Percentiles rank a stretch among this genome's conserved stretches.
These are phyloP conservation scores for Pythium phragmiticola DNA, from an alignment of 352 stramenopile genomes.

Conservation along the genomic window DNA sequence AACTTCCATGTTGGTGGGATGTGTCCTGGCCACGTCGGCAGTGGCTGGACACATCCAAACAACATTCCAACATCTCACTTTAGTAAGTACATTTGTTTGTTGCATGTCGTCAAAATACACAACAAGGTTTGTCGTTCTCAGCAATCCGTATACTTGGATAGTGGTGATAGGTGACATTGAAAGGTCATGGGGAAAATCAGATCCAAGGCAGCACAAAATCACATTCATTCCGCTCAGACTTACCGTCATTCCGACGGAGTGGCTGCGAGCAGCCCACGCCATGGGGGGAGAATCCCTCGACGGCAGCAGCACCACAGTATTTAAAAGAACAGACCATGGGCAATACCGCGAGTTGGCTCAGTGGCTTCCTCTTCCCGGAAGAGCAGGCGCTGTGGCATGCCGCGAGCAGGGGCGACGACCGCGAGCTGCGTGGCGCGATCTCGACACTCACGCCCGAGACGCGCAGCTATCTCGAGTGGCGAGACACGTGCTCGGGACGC, in stretches of 20 bases:
- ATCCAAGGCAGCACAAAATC: not conserved
- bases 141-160: too few species aligned
- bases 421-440: constrained; percentile 18
- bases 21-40: too few species aligned
- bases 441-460: constrained; percentile 22
- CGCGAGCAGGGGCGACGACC: constrained; percentile 22
- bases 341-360: constrained; percentile 27
- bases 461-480: constrained; percentile 29
- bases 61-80: too few species aligned
- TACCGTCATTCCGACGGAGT: not conserved
- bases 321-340: constrained; percentile 22
- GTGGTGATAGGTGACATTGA: too few species aligned
- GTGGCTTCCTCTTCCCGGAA: constrained; percentile 25
- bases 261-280: too few species aligned
- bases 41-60: too few species aligned
- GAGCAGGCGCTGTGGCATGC: constrained; percentile 31
- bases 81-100: too few species aligned
- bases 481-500: constrained; percentile 26
- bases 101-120: too few species aligned
- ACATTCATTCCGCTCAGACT: not conserved
- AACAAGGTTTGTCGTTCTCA: too few species aligned
- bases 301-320: not conserved
- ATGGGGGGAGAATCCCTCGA: not conserved
- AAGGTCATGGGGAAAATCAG: not conserved
- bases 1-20: too few species aligned